phyloP scores from a whole-genome alignment of 2,329 filamentous ascomycete species.

The Scedosporium boydii region DNA sequence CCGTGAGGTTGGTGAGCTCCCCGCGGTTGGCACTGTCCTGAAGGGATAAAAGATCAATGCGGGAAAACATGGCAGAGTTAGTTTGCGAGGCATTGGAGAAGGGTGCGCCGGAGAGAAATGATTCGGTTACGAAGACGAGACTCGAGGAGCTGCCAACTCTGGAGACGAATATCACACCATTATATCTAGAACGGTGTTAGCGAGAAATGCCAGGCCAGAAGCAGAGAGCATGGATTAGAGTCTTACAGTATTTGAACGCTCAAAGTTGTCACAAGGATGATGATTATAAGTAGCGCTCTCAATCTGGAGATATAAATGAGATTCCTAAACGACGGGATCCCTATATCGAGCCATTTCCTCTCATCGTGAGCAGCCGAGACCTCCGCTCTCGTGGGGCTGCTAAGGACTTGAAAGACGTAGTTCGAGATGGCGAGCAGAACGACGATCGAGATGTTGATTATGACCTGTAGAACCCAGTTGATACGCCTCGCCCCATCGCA shows the following conservation, averaged over 20 bases:
- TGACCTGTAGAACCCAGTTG: conserved; percentile 31
- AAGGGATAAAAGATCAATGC: conserved; percentile 23
- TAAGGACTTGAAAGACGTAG: conserved; percentile 44
- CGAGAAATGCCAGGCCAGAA: conserved; percentile 9
- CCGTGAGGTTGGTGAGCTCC: conserved; percentile 21
- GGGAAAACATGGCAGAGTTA: conserved; percentile 24
- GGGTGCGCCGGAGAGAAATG: conserved; percentile 24
- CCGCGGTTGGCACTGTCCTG: conserved; percentile 21
- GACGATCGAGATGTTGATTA: conserved; percentile 33
- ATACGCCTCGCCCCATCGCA: conserved; percentile 26
- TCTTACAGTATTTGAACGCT: conserved; percentile 40
- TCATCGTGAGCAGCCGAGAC: conserved; percentile 34
- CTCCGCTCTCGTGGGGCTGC: conserved; percentile 41
- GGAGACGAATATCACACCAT: conserved; percentile 37
- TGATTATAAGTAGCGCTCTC: conserved; percentile 26
- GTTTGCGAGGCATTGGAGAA: conserved; percentile 24
- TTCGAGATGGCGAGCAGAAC: conserved; percentile 38
- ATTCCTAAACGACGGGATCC: conserved; percentile 43
- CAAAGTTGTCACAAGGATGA: conserved; percentile 32
- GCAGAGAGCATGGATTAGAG: neutral
- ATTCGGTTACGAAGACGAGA: conserved; percentile 23
- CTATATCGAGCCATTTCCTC: conserved; percentile 42
- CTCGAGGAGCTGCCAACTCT: conserved; percentile 22
- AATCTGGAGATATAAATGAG: conserved; percentile 30
- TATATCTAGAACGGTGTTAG: conserved; percentile 30